These are phyloP conservation scores for Globisporangium alternatum DNA, from an alignment of 352 stramenopile genomes.

Conservation along the genomic window DNA sequence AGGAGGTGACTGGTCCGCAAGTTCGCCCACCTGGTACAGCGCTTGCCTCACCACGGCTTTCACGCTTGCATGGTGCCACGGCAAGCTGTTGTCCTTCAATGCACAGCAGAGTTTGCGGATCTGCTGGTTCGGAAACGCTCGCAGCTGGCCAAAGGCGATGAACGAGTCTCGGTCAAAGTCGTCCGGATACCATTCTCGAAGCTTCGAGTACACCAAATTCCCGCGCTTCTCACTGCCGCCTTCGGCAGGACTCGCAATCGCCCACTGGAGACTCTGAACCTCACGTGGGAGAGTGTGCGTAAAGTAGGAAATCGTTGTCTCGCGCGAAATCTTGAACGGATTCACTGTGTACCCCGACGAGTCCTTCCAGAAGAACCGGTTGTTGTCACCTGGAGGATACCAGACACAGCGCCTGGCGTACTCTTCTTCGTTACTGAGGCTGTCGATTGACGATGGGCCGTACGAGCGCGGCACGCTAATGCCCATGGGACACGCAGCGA, in stretches of 20 bases:
- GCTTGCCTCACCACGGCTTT: conserved; percentile 37
- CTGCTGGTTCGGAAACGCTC: conserved; percentile 50
- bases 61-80: conserved; percentile 39
- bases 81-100: conserved; percentile 37
- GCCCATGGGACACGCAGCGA: not conserved
- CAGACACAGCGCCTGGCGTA: conserved; percentile 34
- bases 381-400: conserved; percentile 25
- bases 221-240: conserved; percentile 26
- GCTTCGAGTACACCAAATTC: conserved; percentile 45
- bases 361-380: conserved; percentile 30
- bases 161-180: conserved; percentile 27
- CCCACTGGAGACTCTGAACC: conserved; percentile 35
- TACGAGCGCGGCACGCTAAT: not conserved
- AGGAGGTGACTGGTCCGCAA: conserved; percentile 29
- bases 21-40: conserved; percentile 41
- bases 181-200: conserved; percentile 15
- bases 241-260: conserved; percentile 29
- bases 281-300: conserved; percentile 25
- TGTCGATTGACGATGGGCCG: conserved; percentile 22
- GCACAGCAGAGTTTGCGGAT: conserved; percentile 40
- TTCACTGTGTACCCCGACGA: conserved; percentile 21
- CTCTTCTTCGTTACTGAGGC: conserved; percentile 13
- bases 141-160: conserved; percentile 34
- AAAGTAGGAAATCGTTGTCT: conserved; percentile 29
- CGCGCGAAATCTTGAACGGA: conserved; percentile 31